These are phyloP conservation scores for Lactarius sanguifluus DNA, from an alignment of 768 basidiomycete genomes.

Conservation along the genomic window DNA sequence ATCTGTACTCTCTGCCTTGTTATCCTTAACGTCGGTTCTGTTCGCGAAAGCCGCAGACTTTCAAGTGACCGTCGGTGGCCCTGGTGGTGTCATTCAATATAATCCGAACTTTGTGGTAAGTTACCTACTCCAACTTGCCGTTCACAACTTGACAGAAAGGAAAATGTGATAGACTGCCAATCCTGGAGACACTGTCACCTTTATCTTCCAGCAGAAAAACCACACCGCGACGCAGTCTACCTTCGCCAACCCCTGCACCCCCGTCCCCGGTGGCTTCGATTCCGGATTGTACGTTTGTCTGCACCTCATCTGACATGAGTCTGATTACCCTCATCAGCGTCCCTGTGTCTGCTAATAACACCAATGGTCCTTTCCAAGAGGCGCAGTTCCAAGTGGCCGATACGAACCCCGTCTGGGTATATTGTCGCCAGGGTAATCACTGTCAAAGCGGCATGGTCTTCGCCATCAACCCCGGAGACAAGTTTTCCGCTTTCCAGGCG, in stretches of 20 bases:
- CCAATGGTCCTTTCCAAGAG: constrained; percentile 44
- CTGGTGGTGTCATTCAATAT: constrained; percentile 40
- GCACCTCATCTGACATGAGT: neutral
- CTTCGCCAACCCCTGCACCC: constrained; percentile 49
- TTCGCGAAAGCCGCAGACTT: constrained; percentile 40
- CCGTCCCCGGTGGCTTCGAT: constrained; percentile 49
- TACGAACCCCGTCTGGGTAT: constrained; percentile 55
- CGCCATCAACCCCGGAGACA: constrained; percentile 58
- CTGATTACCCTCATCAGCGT: constrained; percentile 41
- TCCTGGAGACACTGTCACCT: constrained; percentile 48
- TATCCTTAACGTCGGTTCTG: constrained; percentile 37
- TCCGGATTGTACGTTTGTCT: constrained; percentile 50
- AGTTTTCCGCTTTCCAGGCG: constrained; percentile 55
- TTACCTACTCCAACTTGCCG: neutral
- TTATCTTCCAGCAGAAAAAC: constrained; percentile 57
- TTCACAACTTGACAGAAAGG: neutral
- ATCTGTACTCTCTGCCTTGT: constrained; percentile 28
- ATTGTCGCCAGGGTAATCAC: constrained; percentile 55
- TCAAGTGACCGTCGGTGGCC: constrained; percentile 51
- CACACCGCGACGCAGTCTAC: constrained; percentile 58
- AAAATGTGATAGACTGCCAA: constrained; percentile 41
- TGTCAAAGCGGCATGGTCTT: constrained; percentile 66
- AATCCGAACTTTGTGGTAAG: constrained; percentile 40
- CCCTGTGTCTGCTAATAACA: constrained; percentile 46
- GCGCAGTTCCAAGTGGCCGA: constrained; percentile 45